These are phyloP conservation scores for Paramyrothecium roridum DNA, from an alignment of 2,329 filamentous ascomycete species.

Conservation along the genomic window DNA sequence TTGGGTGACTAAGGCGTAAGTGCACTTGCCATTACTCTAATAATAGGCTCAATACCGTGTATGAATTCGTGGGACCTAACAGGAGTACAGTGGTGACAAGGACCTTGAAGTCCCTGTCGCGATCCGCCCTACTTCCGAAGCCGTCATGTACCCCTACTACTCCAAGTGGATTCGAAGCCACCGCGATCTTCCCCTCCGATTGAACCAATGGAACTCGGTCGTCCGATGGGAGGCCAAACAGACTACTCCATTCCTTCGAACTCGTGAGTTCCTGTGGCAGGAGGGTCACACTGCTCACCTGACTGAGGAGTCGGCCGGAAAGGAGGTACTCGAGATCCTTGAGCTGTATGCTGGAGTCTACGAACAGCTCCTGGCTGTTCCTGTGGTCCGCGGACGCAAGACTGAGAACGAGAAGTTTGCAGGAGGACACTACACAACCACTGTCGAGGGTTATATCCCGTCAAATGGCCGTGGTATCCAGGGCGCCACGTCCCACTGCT, in stretches of 20 bases:
- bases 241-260: slow-evolving; percentile 79
- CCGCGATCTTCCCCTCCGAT: slow-evolving; percentile 85
- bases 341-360: slow-evolving; percentile 92
- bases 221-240: slow-evolving; percentile 98
- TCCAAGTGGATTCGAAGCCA: slow-evolving; percentile 96
- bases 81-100: slow-evolving; percentile 68
- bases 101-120: slow-evolving; percentile 80
- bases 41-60: neutral
- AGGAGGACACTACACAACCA: slow-evolving; percentile 94
- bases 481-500: slow-evolving; percentile 88
- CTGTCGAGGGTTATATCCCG: slow-evolving; percentile 94
- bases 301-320: slow-evolving; percentile 74
- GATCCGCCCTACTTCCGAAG: slow-evolving; percentile 66
- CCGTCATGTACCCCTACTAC: slow-evolving; percentile 95
- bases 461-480: slow-evolving; percentile 95
- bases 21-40: slow-evolving; percentile 9
- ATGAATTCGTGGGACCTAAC: neutral
- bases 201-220: slow-evolving; percentile 97
- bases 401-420: slow-evolving; percentile 99
- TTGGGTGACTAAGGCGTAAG: slow-evolving; percentile 81
- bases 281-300: slow-evolving; percentile 91
- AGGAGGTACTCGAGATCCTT: slow-evolving; percentile 89
- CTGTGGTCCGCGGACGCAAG: slow-evolving; percentile 90
- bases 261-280: slow-evolving; percentile 96
- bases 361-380: slow-evolving; percentile 88